A percentile compares a stretch with the other conserved stretches of the same genome.
Evolutionary conservation across 176 grass and related monocot species (phyloP).

Genomic region (Neostapfia colusana): DNA sequence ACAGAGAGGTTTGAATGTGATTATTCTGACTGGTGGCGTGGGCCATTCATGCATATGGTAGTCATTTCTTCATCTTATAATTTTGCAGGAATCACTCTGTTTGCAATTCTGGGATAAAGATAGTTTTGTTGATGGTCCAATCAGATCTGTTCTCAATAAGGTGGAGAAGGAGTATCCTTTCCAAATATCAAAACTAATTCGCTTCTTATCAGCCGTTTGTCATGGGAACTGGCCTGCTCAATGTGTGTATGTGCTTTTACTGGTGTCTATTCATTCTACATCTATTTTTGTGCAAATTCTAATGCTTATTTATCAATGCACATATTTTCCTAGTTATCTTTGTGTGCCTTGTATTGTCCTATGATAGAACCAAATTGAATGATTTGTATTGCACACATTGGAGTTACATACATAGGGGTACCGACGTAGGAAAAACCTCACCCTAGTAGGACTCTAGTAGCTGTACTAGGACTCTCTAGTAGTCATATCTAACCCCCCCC

Average conservation of each 20-base stretch:
- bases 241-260: conserved; percentile 73
- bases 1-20: conserved; percentile 62
- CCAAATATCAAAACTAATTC: conserved; percentile 58
- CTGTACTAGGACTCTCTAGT: too few relatives aligned
- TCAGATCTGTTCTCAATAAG: conserved; percentile 85
- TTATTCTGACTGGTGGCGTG: conserved; percentile 2
- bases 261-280: conserved; percentile 9
- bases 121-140: conserved; percentile 86
- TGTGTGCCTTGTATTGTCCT: background rate
- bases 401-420: too few relatives aligned
- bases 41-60: conserved; percentile 18
- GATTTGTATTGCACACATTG: too few relatives aligned
- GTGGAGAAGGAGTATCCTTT: conserved; percentile 88
- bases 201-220: conserved; percentile 83
- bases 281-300: background rate
- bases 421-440: too few relatives aligned
- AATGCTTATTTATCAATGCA: background rate
- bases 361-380: background rate
- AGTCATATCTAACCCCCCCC: too few relatives aligned
- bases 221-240: conserved; percentile 83
- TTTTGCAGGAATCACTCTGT: conserved; percentile 79
- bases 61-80: conserved; percentile 25
- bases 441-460: too few relatives aligned
- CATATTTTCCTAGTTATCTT: background rate
- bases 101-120: conserved; percentile 97